Evolutionary conservation across 2,329 filamentous ascomycete genomes (phyloP).

Genomic region (Drechmeria coniospora): DNA sequence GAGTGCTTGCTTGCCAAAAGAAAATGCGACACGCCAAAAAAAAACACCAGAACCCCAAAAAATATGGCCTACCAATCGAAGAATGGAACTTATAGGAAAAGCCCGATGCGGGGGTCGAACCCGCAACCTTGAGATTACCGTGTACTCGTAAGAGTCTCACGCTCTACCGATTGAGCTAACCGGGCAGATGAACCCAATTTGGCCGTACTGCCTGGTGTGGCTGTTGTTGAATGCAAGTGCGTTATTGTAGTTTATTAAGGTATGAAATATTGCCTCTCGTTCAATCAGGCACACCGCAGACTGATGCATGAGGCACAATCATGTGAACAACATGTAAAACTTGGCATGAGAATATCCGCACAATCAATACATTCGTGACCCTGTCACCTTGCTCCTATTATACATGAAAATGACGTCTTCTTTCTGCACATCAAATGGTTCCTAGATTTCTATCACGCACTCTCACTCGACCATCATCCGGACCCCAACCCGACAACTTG

Average conservation of each 20-base stretch:
- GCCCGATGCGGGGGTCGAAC: slow-evolving; percentile 32
- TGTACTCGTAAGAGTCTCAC: slow-evolving; percentile 45
- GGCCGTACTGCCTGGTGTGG: too few relatives aligned
- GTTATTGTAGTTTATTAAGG: not conserved
- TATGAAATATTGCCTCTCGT: not conserved
- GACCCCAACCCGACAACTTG: too few relatives aligned
- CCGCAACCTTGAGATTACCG: slow-evolving; percentile 31
- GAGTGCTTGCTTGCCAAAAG: too few relatives aligned
- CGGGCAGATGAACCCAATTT: too few relatives aligned
- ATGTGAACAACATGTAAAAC: not conserved
- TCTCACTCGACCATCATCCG: too few relatives aligned
- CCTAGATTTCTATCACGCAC: too few relatives aligned
- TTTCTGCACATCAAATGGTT: too few relatives aligned
- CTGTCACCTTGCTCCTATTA: too few relatives aligned
- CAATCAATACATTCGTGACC: not conserved
- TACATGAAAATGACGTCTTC: too few relatives aligned
- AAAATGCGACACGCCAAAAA: not conserved
- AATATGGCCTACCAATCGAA: slow-evolving; percentile 4
- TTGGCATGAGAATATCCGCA: not conserved
- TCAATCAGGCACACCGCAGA: not conserved
- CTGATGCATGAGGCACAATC: not conserved
- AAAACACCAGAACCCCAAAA: slow-evolving; percentile 3
- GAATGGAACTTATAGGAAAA: slow-evolving; percentile 4
- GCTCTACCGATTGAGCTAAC: slow-evolving; percentile 40
- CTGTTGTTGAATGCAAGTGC: not conserved